phyloP scores from a whole-genome alignment of 305 asterid species.

The Plantago lanceolata region DNA sequence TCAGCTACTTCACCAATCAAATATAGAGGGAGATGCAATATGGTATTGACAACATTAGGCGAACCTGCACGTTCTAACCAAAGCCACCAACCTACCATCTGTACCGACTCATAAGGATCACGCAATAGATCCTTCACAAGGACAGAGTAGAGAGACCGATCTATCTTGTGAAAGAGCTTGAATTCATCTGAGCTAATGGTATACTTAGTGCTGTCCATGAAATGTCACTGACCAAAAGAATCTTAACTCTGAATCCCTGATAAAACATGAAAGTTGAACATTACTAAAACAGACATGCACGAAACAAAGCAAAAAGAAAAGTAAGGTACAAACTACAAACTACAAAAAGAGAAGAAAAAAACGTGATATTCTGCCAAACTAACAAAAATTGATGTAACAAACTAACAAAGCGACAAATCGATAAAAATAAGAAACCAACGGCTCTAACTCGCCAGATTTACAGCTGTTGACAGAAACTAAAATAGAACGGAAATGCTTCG shows the following conservation, averaged over 20 bases:
- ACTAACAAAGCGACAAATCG: background rate
- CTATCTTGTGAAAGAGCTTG: conserved; percentile 42
- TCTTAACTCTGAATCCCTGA: conserved; percentile 2
- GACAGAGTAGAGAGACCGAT: conserved; percentile 45
- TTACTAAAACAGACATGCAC: background rate
- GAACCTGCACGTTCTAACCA: conserved; percentile 54
- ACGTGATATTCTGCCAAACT: background rate
- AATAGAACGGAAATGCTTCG: background rate
- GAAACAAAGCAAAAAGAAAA: background rate
- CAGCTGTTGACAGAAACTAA: background rate
- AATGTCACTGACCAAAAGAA: background rate
- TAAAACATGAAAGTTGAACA: background rate
- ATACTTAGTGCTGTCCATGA: conserved; percentile 9
- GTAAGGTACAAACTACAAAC: background rate
- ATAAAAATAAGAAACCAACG: background rate
- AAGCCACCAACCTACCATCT: conserved; percentile 57
- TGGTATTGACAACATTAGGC: conserved; percentile 24
- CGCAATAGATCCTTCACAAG: conserved; percentile 49
- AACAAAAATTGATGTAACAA: background rate
- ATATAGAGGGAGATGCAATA: conserved; percentile 32
- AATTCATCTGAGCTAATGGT: conserved; percentile 28
- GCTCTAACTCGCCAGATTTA: background rate
- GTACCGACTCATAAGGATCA: conserved; percentile 43
- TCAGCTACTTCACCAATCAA: conserved; percentile 50
- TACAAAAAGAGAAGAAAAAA: background rate